A percentile compares a stretch with the other conserved stretches of the same genome.
Conservation (phyloP, 169 alveolate genomes). For the Plasmodium relictum region DNA sequence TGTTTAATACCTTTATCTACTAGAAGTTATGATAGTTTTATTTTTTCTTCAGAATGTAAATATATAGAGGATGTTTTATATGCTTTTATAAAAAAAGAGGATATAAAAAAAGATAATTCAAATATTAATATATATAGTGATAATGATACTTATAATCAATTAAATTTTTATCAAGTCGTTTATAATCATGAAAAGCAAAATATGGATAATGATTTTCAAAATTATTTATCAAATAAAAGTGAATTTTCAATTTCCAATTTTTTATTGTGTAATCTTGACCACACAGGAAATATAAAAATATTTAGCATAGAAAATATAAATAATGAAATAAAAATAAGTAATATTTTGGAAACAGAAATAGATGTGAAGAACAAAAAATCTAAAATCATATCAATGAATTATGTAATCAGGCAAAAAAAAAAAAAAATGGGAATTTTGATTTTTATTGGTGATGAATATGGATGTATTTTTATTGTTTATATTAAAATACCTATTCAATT, state of each 20-base stretch:
- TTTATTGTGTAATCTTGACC: slow-evolving; percentile 25
- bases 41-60: background rate
- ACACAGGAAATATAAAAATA: slow-evolving; percentile 43
- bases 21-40: slow-evolving; percentile 5
- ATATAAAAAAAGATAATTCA: background rate
- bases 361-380: slow-evolving; percentile 75
- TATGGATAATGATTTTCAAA: background rate
- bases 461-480: slow-evolving; percentile 65
- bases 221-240: background rate
- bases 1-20: slow-evolving; percentile 36
- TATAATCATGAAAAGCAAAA: slow-evolving; percentile 24
- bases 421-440: slow-evolving; percentile 31
- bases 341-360: slow-evolving; percentile 30
- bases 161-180: slow-evolving; percentile 25
- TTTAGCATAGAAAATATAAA: slow-evolving; percentile 9
- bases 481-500: slow-evolving; percentile 38
- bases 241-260: background rate
- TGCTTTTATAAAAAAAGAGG: slow-evolving; percentile 16
- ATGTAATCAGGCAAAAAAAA: slow-evolving; percentile 37
- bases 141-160: background rate
- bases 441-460: slow-evolving; percentile 74
- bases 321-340: background rate
- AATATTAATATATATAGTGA: background rate
- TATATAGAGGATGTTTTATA: slow-evolving; percentile 24
- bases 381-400: slow-evolving; percentile 48